phyloP scores from a whole-genome alignment of 192 early-diverging fungal species.

The Podila clonocystis region DNA sequence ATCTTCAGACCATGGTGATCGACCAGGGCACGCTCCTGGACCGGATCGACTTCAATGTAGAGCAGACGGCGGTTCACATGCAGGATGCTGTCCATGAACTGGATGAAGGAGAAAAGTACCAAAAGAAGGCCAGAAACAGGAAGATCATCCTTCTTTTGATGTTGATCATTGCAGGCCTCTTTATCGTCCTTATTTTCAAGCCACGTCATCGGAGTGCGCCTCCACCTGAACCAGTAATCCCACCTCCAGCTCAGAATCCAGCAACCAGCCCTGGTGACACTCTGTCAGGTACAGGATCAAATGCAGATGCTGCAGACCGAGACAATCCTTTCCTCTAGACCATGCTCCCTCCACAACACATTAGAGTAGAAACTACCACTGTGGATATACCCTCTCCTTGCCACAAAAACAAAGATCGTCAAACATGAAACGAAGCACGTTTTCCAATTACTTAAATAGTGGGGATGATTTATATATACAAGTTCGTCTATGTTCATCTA shows the following conservation, averaged over 20 bases:
- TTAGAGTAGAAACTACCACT: too few species aligned
- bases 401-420: too few species aligned
- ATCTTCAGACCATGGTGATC: slow-evolving; percentile 95
- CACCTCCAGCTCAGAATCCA: not conserved
- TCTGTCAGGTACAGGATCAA: not conserved
- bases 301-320: not conserved
- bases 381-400: too few species aligned
- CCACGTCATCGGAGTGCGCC: slow-evolving; percentile 34
- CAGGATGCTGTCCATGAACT: slow-evolving; percentile 88
- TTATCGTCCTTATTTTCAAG: slow-evolving; percentile 84
- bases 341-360: too few species aligned
- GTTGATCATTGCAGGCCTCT: slow-evolving; percentile 78
- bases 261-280: not conserved
- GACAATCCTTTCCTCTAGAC: too few species aligned
- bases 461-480: too few species aligned
- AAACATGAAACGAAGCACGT: too few species aligned
- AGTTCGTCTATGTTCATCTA: too few species aligned
- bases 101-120: slow-evolving; percentile 79
- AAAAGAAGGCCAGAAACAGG: slow-evolving; percentile 82
- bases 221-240: not conserved
- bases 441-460: too few species aligned
- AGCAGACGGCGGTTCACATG: slow-evolving; percentile 81
- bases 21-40: slow-evolving; percentile 98
- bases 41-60: slow-evolving; percentile 98
- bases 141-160: slow-evolving; percentile 86